Percentiles rank a stretch among this genome's conserved stretches.
Conservation (phyloP, 768 basidiomycete species). For the Megacollybia marginata region DNA sequence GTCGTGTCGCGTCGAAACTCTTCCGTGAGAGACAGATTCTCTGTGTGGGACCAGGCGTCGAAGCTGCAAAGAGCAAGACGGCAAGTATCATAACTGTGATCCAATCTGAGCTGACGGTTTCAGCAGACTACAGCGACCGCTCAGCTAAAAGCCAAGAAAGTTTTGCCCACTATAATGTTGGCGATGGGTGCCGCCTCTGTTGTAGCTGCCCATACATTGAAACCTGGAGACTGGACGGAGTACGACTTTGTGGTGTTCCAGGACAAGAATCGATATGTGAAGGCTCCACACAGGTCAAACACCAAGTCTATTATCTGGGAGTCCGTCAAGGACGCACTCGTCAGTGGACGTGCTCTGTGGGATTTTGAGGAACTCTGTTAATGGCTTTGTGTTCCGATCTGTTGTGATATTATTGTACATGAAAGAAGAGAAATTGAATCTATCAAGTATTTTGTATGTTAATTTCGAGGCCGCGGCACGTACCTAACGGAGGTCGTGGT, state of each 20-base stretch:
- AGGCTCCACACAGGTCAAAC: constrained; percentile 17
- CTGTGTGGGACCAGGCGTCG: constrained; percentile 50
- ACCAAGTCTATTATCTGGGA: constrained; percentile 42
- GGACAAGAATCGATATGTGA: constrained; percentile 25
- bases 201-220: constrained; percentile 51
- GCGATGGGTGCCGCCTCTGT: constrained; percentile 73
- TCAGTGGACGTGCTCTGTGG: constrained; percentile 28
- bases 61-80: no score
- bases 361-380: no score
- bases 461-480: no score
- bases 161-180: constrained; percentile 55
- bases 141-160: neutral
- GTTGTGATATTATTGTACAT: no score
- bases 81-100: no score
- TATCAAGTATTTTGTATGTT: no score
- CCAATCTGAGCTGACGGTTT: no score
- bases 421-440: no score
- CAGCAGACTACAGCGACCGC: no score
- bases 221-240: constrained; percentile 26
- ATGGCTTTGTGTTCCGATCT: no score
- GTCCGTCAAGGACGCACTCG: constrained; percentile 77
- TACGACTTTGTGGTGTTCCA: constrained; percentile 64
- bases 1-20: constrained; percentile 47
- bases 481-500: no score
- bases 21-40: constrained; percentile 50